A percentile compares a stretch with the other conserved stretches of the same genome.
phyloP scores from a whole-genome alignment of 768 basidiomycete genomes.

The Boletus sensibilis region DNA sequence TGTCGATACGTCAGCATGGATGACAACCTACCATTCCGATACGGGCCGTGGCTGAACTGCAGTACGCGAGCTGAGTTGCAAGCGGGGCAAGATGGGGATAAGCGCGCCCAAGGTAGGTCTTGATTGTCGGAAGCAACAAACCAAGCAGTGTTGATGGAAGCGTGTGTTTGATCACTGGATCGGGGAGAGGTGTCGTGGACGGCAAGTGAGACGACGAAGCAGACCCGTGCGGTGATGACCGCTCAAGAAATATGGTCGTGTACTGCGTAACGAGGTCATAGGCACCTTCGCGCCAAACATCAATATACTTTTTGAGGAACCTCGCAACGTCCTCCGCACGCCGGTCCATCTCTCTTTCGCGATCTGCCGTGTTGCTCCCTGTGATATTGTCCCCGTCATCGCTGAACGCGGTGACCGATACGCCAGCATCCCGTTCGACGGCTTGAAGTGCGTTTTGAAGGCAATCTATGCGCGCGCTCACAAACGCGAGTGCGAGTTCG shows the following conservation, averaged over 20 bases:
- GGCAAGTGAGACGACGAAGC: slow-evolving; percentile 19
- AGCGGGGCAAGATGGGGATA: slow-evolving; percentile 69
- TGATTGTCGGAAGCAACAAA: slow-evolving; percentile 67
- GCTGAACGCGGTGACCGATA: slow-evolving; percentile 30
- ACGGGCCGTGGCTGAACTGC: slow-evolving; percentile 87
- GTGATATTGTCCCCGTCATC: slow-evolving; percentile 13
- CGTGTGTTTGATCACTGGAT: slow-evolving; percentile 30
- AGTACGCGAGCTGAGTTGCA: slow-evolving; percentile 94
- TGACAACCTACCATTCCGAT: slow-evolving; percentile 63
- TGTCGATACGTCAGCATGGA: not conserved
- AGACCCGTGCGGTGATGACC: slow-evolving; percentile 37
- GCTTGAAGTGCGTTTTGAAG: slow-evolving; percentile 58
- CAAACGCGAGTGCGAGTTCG: slow-evolving; percentile 84
- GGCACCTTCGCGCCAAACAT: slow-evolving; percentile 87
- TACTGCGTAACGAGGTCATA: slow-evolving; percentile 92
- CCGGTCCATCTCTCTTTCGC: slow-evolving; percentile 49
- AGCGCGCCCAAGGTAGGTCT: slow-evolving; percentile 56
- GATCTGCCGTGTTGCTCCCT: slow-evolving; percentile 27
- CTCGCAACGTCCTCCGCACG: slow-evolving; percentile 71
- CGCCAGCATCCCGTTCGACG: slow-evolving; percentile 42
- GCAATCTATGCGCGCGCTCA: slow-evolving; percentile 68
- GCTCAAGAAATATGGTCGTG: slow-evolving; percentile 84
- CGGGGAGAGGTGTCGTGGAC: slow-evolving; percentile 19
- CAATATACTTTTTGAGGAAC: slow-evolving; percentile 84
- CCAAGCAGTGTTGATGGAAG: slow-evolving; percentile 33